A percentile compares a stretch with the other conserved stretches of the same genome.
Conservation (phyloP, 163 green algal species). For the Scenedesmus sp. region DNA sequence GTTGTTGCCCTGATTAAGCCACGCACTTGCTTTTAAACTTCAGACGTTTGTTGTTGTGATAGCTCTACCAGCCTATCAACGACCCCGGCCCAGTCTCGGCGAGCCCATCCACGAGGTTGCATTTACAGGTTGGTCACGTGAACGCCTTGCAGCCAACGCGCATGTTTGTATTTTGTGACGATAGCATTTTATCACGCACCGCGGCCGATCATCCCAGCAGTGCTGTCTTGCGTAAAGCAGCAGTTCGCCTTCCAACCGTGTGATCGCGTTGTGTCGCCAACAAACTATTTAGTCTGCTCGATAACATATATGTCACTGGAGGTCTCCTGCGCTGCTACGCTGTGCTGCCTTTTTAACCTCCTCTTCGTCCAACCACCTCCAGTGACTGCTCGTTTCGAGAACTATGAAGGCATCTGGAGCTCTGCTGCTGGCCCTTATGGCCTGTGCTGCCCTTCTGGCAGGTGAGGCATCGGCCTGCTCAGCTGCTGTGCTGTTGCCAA, state of each 20-base stretch:
- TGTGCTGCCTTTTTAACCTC: neutral
- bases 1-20: neutral
- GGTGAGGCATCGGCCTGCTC: neutral
- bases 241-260: neutral
- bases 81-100: neutral
- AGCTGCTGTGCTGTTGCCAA: neutral
- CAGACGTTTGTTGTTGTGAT: neutral
- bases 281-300: too few relatives aligned
- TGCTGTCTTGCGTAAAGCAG: neutral
- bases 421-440: neutral
- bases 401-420: constrained; percentile 2
- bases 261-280: neutral
- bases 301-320: too few relatives aligned
- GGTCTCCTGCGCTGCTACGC: too few relatives aligned
- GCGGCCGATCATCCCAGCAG: neutral
- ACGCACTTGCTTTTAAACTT: neutral
- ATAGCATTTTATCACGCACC: neutral
- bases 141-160: neutral
- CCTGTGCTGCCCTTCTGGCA: neutral
- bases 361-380: neutral
- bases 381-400: neutral
- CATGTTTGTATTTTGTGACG: neutral
- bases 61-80: neutral
- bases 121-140: neutral
- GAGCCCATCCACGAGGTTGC: neutral